Evolutionary conservation across 129 eudicot species (phyloP), one percentile per base, ranked within the genome.

Genomic region (Flaveria linearis): DNA sequence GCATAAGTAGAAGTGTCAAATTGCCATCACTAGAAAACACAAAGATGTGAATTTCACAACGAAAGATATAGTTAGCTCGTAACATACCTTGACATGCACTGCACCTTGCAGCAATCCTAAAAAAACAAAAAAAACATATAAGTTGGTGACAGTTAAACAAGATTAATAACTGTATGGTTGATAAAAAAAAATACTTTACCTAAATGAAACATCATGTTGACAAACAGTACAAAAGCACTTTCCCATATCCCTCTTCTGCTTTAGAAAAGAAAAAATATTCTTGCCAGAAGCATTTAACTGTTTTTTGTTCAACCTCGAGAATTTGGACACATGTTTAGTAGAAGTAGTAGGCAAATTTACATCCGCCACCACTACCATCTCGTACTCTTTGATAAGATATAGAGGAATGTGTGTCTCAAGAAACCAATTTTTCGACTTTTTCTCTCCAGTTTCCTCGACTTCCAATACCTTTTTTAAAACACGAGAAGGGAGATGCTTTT

Each of bases 401-500:
- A 95, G 78, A 79, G 99, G 99, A 68, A 95, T 78, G 39, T 87
- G 91, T 16, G 79, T 58, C 78, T 95, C 99, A 18, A 64, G 65
- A 73, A 95, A 91, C 99, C 97, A 91, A 42, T 87, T 83, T 83
- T 87, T 91, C 12, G 87, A 92, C 74, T 72, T 76, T 57, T 87
- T 95, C 42, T 85, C 91, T 71, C 77, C 75, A 12, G 69, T 52
- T 88, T 95, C 79, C 80, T 91, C 99, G 20, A 83, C 80, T 75
- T 87, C 96, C 70, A 80, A 58, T 17, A 91, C 81, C 72, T 47
- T 91, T 81, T 95, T 95, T 88, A 91, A 57, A 43, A 95, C 87
- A 71, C 96, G 97, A 18, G 99, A 86, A 26, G 99, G 92, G 22
- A 95, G 87, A 75, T 95, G 97, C 71, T 88, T 91, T 85, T 95